Evolutionary conservation across 1,139 yeast species (phyloP).

Genomic region (Geotrichum carabidarum): DNA sequence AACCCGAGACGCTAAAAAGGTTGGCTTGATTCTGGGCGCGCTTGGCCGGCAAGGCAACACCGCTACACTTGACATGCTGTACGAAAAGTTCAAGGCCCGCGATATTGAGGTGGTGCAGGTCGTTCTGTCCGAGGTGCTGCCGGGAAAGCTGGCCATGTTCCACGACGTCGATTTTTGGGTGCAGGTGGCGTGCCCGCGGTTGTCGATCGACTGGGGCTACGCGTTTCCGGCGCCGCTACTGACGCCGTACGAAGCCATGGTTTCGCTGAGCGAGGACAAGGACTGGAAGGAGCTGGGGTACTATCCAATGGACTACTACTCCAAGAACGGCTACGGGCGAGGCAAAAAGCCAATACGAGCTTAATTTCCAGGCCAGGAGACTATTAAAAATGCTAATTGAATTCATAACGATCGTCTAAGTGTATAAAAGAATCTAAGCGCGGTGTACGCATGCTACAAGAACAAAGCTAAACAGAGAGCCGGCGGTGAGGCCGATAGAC

Average conservation of each 20-base stretch:
- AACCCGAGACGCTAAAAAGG: constrained; percentile 55
- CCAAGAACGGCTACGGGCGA: constrained; percentile 87
- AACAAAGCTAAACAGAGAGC: constrained; percentile 68
- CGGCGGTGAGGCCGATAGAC: constrained; percentile 69
- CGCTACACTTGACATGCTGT: constrained; percentile 62
- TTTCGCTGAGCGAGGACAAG: constrained; percentile 66
- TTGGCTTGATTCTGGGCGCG: constrained; percentile 91
- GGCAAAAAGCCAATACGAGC: constrained; percentile 58
- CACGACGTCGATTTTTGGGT: constrained; percentile 92
- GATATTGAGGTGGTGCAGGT: constrained; percentile 76
- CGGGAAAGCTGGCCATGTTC: constrained; percentile 88
- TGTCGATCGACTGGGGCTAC: constrained; percentile 98
- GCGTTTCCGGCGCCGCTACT: constrained; percentile 88
- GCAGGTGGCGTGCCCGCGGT: constrained; percentile 95
- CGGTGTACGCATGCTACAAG: constrained; percentile 34
- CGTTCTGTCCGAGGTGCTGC: constrained; percentile 86
- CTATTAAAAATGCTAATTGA: not conserved
- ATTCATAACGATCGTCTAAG: not conserved
- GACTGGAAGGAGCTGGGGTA: constrained; percentile 55
- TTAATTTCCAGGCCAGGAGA: not conserved
- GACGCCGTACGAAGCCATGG: constrained; percentile 97
- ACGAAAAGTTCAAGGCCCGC: constrained; percentile 45
- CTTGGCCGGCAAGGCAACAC: constrained; percentile 94
- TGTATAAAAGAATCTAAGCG: no score
- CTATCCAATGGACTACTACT: constrained; percentile 96